Conservation (phyloP, 2,329 filamentous ascomycete genomes). For the Sarocladium brachiariae region DNA sequence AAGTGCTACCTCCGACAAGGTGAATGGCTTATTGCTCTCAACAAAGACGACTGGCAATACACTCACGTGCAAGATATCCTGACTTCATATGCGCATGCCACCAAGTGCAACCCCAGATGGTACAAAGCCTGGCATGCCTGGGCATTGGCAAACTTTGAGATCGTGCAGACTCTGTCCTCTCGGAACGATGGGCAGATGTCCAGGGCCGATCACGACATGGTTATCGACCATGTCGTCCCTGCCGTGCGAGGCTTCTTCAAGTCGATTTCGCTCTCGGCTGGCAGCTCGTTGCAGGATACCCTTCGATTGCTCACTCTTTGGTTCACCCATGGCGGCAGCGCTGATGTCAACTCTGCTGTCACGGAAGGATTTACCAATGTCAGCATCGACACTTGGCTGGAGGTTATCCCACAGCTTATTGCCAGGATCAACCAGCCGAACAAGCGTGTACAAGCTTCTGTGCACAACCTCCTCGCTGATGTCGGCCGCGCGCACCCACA, state of each 20-base stretch:
- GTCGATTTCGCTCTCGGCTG: constrained; percentile 85
- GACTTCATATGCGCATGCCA: constrained; percentile 84
- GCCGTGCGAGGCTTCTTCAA: constrained; percentile 96
- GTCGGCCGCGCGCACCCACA: constrained; percentile 93
- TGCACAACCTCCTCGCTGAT: constrained; percentile 87
- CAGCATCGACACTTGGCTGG: constrained; percentile 96
- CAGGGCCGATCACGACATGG: constrained; percentile 52
- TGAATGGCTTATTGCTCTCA: constrained; percentile 85
- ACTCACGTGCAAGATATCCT: constrained; percentile 83
- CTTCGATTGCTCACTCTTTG: constrained; percentile 87
- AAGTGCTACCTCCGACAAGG: constrained; percentile 96
- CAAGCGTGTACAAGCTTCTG: constrained; percentile 75
- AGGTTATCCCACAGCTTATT: constrained; percentile 96
- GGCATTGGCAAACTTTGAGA: constrained; percentile 97
- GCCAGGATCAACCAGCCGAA: constrained; percentile 97
- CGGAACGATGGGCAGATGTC: constrained; percentile 49
- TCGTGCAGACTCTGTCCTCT: constrained; percentile 74
- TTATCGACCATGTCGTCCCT: constrained; percentile 86
- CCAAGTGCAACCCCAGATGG: constrained; percentile 87
- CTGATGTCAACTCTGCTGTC: constrained; percentile 81
- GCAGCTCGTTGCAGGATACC: constrained; percentile 92
- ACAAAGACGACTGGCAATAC: constrained; percentile 83
- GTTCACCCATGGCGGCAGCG: constrained; percentile 87
- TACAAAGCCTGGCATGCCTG: constrained; percentile 99
- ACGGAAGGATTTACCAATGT: constrained; percentile 87